Percentiles rank a stretch among this genome's conserved stretches.
These are phyloP conservation scores for Babesia caballi DNA, from an alignment of 169 alveolate genomes.

Conservation along the genomic window DNA sequence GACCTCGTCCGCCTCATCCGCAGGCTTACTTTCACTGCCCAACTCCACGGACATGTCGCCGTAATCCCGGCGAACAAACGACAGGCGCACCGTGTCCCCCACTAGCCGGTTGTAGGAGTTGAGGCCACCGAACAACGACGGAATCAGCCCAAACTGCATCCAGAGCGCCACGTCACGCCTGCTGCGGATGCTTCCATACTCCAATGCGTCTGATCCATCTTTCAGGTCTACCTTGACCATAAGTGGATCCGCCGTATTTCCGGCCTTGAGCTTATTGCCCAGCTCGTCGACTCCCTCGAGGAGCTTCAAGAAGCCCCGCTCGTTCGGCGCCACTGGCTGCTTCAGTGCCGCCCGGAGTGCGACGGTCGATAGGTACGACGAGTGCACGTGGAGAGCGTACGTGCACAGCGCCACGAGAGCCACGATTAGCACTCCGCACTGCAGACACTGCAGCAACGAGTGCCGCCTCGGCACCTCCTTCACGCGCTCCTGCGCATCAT, in stretches of 20 bases:
- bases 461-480: slow-evolving; percentile 18
- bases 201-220: slow-evolving; percentile 34
- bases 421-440: background rate
- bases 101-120: slow-evolving; percentile 57
- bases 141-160: slow-evolving; percentile 63
- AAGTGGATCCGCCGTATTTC: background rate
- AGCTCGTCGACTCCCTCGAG: background rate
- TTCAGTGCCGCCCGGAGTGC: slow-evolving; percentile 27
- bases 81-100: slow-evolving; percentile 48
- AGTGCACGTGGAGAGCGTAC: slow-evolving; percentile 31
- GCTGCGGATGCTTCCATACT: slow-evolving; percentile 19
- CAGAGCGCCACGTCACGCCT: slow-evolving; percentile 56
- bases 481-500: background rate
- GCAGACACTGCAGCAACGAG: slow-evolving; percentile 5
- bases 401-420: slow-evolving; percentile 23
- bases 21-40: slow-evolving; percentile 19
- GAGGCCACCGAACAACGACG: slow-evolving; percentile 50
- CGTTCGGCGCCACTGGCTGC: slow-evolving; percentile 25
- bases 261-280: background rate
- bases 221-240: slow-evolving; percentile 38
- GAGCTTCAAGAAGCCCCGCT: slow-evolving; percentile 22
- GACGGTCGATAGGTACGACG: slow-evolving; percentile 19
- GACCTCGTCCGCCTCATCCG: slow-evolving; percentile 23
- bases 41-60: slow-evolving; percentile 27
- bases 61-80: slow-evolving; percentile 43